Evolutionary conservation across 169 alveolate species (phyloP).

Genomic region (Plasmodium fragile): DNA sequence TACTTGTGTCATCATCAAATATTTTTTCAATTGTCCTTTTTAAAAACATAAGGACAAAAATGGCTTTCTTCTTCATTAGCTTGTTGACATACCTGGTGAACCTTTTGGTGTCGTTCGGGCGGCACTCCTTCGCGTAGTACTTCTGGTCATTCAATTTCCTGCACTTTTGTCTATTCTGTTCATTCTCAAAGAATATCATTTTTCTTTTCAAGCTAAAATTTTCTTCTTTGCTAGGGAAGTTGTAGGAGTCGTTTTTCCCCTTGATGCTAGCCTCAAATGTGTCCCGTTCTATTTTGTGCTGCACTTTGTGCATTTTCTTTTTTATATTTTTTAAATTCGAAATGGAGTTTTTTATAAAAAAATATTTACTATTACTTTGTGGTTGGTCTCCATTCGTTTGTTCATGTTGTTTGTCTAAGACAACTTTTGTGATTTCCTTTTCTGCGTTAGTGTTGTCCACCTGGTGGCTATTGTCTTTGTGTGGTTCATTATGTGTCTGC

Average conservation of each 20-base stretch:
- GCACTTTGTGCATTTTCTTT: background rate
- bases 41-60: conserved; percentile 27
- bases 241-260: background rate
- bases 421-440: background rate
- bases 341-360: conserved; percentile 58
- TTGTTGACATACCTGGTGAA: conserved; percentile 61
- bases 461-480: background rate
- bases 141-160: conserved; percentile 52
- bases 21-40: conserved; percentile 60
- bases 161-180: conserved; percentile 57
- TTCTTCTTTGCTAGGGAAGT: background rate
- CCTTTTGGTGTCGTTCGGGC: conserved; percentile 18
- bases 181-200: conserved; percentile 53
- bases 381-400: background rate
- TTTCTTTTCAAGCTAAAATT: conserved; percentile 30
- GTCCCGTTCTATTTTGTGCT: background rate
- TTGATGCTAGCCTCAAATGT: background rate
- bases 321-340: conserved; percentile 56
- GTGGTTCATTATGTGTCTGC: background rate
- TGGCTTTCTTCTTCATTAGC: conserved; percentile 68
- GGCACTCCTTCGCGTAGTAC: background rate
- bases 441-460: background rate
- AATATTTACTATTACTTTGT: conserved; percentile 25
- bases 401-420: background rate
- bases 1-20: conserved; percentile 55